phyloP scores from a whole-genome alignment of 495 filamentous ascomycete genomes.

The Mytilinidion resinicola region DNA sequence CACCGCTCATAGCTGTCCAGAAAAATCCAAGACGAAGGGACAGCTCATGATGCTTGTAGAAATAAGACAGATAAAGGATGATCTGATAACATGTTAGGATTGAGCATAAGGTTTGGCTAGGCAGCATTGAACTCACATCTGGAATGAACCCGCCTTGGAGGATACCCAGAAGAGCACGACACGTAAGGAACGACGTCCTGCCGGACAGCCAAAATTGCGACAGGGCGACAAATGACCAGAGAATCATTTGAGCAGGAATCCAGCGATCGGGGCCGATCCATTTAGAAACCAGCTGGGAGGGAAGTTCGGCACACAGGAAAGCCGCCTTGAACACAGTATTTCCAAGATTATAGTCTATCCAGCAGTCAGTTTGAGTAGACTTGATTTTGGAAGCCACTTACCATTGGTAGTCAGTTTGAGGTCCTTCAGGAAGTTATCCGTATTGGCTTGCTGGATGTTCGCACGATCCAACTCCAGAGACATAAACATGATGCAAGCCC shows the following conservation, averaged over 20 bases:
- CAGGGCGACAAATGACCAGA: conserved; percentile 22
- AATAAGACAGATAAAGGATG: conserved; percentile 69
- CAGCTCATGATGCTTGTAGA: conserved; percentile 64
- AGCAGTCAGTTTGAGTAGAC: not conserved
- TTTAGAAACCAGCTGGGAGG: conserved; percentile 26
- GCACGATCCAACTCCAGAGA: conserved; percentile 24
- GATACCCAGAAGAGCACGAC: conserved; percentile 21
- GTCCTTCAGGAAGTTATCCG: conserved; percentile 25
- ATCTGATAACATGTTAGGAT: conserved; percentile 1
- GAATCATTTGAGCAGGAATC: conserved; percentile 25
- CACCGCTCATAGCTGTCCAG: conserved; percentile 64
- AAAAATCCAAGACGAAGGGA: conserved; percentile 60
- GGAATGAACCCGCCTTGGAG: conserved; percentile 37
- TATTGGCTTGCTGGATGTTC: conserved; percentile 25
- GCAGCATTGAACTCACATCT: conserved; percentile 17
- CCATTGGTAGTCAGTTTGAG: conserved; percentile 25
- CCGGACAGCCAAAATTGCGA: conserved; percentile 20
- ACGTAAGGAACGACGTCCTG: conserved; percentile 12
- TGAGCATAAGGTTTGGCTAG: not conserved
- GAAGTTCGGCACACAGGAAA: conserved; percentile 27
- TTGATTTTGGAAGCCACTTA: not conserved
- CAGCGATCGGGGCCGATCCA: conserved; percentile 26
- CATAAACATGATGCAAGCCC: conserved; percentile 25
- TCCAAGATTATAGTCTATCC: conserved; percentile 25
- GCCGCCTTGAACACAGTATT: conserved; percentile 25